Evolutionary conservation across 2,329 filamentous ascomycete genomes (phyloP), one percentile per base, ranked within the genome.

Genomic region (Fonsecaea pugnacius): DNA sequence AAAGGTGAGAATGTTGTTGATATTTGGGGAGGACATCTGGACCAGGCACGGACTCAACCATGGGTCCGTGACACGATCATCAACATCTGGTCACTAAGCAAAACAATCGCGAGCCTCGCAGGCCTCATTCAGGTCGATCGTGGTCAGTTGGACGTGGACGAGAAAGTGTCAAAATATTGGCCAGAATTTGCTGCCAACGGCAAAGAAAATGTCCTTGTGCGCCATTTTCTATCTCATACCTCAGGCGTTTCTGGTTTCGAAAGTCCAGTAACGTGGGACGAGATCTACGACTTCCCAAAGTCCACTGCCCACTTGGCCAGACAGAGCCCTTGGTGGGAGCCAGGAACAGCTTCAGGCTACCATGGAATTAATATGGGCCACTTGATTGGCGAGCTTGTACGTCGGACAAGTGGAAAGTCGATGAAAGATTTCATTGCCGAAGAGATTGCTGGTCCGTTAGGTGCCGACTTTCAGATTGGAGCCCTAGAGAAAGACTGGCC

Each of bases 381-480:
- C 63, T 67, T 82, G 0, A 59, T 83, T 1, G 78, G 78, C 3
- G 80, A 82, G 63, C 56, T 84, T 1, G 73, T 84, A 1, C 73
- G 74, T 1, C 75, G 80, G 0, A 69, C 74, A 0, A 79, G 73
- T 0, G 80, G 81, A 0, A 78, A 78, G 64, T 65, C 75, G 0
- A 64, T 84, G 38, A 73, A 71, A 16, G 71, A 82, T 32, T 83
- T 83, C 64, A 73, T 81, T 24, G 69, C 67, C 1, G 75, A 78
- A 1, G 77, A 80, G 55, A 78, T 84, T 24, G 73, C 79, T 0
- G 69, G 56, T 0, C 81, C 82, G 0, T 66, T 81, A 2, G 68
- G 68, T 0, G 82, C 81, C 1, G 83, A 84, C 67, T 83, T 83
- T 60, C 76, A 78, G 46, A 72, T 84, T 14, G 81, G 81, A 1